These are phyloP conservation scores for Phyllosticta citrichinensis DNA, from an alignment of 2,329 filamentous ascomycete genomes.

Conservation along the genomic window DNA sequence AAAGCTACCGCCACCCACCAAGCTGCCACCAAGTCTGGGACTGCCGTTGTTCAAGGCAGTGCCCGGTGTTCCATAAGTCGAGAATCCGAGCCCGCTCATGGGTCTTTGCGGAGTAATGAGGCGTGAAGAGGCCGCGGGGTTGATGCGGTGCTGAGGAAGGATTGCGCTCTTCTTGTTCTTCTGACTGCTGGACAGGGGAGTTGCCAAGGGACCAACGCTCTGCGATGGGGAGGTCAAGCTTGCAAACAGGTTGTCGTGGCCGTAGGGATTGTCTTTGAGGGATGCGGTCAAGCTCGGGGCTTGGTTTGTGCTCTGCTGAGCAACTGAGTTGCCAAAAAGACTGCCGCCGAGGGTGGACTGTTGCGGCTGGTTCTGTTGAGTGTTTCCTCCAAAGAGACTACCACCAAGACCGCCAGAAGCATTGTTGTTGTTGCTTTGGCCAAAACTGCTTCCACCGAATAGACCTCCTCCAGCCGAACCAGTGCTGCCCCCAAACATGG, in stretches of 20 bases:
- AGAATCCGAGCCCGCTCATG: conserved; percentile 68
- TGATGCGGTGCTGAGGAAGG: conserved; percentile 78
- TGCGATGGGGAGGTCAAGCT: conserved; percentile 57
- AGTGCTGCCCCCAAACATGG: conserved; percentile 21
- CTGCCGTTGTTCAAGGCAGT: conserved; percentile 65
- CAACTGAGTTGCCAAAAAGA: conserved; percentile 45
- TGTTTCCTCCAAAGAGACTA: conserved; percentile 34
- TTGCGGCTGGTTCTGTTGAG: conserved; percentile 33
- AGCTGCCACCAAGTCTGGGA: conserved; percentile 46
- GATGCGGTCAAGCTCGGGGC: conserved; percentile 59
- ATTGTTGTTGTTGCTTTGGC: conserved; percentile 32
- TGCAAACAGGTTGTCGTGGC: conserved; percentile 75
- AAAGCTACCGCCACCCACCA: conserved; percentile 45
- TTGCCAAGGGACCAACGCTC: conserved; percentile 81
- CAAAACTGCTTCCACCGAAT: conserved; percentile 34
- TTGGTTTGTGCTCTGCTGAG: conserved; percentile 43
- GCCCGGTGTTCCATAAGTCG: conserved; percentile 73
- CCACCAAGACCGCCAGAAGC: conserved; percentile 15
- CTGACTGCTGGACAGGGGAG: conserved; percentile 66
- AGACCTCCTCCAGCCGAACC: conserved; percentile 32
- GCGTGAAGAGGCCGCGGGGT: conserved; percentile 67
- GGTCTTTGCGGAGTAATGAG: conserved; percentile 76
- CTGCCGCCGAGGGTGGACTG: conserved; percentile 30
- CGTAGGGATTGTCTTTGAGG: conserved; percentile 79
- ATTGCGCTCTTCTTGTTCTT: conserved; percentile 72